These are phyloP conservation scores for Marasmius oreades DNA, from an alignment of 1,284 basidiomycete species.

Conservation along the genomic window DNA sequence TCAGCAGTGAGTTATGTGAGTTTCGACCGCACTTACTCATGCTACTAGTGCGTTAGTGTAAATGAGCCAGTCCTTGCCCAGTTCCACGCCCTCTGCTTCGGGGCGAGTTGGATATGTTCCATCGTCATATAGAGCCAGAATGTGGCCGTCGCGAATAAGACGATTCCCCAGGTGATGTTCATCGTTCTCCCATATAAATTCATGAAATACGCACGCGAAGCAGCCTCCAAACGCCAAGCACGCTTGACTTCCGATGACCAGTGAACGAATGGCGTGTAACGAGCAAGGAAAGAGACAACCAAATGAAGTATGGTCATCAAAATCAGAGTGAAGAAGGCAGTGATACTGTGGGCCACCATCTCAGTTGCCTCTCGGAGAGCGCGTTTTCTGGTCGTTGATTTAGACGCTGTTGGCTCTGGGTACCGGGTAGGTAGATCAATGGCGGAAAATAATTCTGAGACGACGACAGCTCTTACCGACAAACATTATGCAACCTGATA, in stretches of 20 bases:
- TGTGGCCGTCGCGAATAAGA: background rate
- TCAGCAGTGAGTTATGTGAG: background rate
- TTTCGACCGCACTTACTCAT: background rate
- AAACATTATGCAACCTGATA: conserved; percentile 4
- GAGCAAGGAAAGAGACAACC: background rate
- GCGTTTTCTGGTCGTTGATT: conserved; percentile 9
- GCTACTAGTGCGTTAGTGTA: background rate
- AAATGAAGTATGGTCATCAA: background rate
- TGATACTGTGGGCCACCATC: background rate
- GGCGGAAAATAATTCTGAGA: background rate
- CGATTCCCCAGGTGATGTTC: background rate
- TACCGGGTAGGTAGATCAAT: background rate
- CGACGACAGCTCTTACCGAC: conserved; percentile 3
- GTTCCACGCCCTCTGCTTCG: conserved; percentile 1
- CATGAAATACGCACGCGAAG: background rate
- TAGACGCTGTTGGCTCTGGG: conserved; percentile 8
- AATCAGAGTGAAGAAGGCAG: background rate
- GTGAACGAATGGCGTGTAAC: background rate
- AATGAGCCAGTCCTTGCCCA: background rate
- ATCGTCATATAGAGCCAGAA: background rate
- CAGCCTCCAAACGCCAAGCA: background rate
- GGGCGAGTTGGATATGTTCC: background rate
- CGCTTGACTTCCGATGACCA: background rate
- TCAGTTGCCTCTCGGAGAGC: conserved; percentile 5
- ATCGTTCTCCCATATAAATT: background rate